These are phyloP conservation scores for Trichoderma sp. DNA, from an alignment of 2,329 filamentous ascomycete genomes.

Conservation along the genomic window DNA sequence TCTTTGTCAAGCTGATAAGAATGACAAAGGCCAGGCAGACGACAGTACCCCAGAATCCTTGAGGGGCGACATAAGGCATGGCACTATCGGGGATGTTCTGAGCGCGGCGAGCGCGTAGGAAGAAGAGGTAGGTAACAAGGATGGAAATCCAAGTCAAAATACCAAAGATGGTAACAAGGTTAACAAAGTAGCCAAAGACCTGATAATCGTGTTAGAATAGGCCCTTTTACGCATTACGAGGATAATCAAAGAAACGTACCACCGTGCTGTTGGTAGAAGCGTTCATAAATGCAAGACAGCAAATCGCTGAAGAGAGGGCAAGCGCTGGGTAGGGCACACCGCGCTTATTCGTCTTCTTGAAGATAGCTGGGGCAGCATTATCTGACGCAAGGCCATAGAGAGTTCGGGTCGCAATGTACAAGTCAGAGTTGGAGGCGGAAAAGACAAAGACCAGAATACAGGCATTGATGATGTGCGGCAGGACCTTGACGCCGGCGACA, in stretches of 20 bases:
- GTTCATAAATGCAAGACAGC: slow-evolving; percentile 70
- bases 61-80: slow-evolving; percentile 69
- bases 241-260: background rate
- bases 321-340: slow-evolving; percentile 73
- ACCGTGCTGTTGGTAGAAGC: slow-evolving; percentile 58
- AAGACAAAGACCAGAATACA: slow-evolving; percentile 78
- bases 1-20: slow-evolving; percentile 80
- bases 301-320: slow-evolving; percentile 62
- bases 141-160: slow-evolving; percentile 70
- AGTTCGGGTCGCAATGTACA: slow-evolving; percentile 75
- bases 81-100: slow-evolving; percentile 60
- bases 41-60: slow-evolving; percentile 72
- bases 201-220: slow-evolving; percentile 23
- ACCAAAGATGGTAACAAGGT: slow-evolving; percentile 69
- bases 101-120: slow-evolving; percentile 63
- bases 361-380: slow-evolving; percentile 71
- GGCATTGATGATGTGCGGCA: slow-evolving; percentile 72
- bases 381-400: slow-evolving; percentile 74
- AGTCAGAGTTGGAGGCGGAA: slow-evolving; percentile 75
- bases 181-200: slow-evolving; percentile 69
- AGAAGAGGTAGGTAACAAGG: slow-evolving; percentile 68
- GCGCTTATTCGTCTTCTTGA: slow-evolving; percentile 70
- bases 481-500: slow-evolving; percentile 62
- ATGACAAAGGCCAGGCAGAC: slow-evolving; percentile 70
- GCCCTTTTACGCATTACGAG: no score